Base-by-base conservation (phyloP, 140 eudicot genomes). In the Oenanthe javanica region DNA sequence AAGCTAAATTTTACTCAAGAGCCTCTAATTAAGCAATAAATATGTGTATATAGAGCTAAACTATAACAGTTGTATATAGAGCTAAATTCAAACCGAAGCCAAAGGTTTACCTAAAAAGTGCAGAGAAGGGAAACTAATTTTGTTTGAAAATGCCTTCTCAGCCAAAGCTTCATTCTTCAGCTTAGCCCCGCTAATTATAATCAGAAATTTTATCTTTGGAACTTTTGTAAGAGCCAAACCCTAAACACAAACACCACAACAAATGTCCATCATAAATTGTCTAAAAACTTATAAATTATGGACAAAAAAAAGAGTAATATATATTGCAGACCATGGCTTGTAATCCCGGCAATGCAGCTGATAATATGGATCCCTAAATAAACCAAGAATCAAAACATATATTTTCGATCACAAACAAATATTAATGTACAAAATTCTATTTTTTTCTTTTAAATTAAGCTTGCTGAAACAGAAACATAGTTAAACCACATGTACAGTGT, bases 111-210 rank as follows among this genome's bases (percentile, higher is more conserved):
- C 99, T 87, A 95, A 85, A 85, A 95, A 92, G 85, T 95, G 99
- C 80, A 95, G 82, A 42, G 99, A 92, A 4, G 96, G 91, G 82
- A 93, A 90, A 23, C 81, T 88, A 36, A 91, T 78, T 23, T 87
- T 83, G 75, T 85, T 57, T 2, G 91, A 84, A 82, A 85, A 95
- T 66, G 97, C 97, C 80, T 92, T 92, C 52, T 92, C 93, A 38
- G 91, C 96, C 80, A 79, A 45, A 2, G 95, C 48, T 77, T 79
- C 81, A 75, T 85, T 87, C 84, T 63, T 89, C 0, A 92, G 75
- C 80, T 95, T 92, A n/a, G 98, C 98, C 16, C 97, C 98, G 23
- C 92, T 88, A 9, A 95, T 82, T 88, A 95, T 87, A 49, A 95
- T 87, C 49, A 95, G 9, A 81, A 84, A 87, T 80, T 86, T 78